Evolutionary conservation across 148 eudicot genomes (phyloP).

Genomic region (Camellia granthamiana): DNA sequence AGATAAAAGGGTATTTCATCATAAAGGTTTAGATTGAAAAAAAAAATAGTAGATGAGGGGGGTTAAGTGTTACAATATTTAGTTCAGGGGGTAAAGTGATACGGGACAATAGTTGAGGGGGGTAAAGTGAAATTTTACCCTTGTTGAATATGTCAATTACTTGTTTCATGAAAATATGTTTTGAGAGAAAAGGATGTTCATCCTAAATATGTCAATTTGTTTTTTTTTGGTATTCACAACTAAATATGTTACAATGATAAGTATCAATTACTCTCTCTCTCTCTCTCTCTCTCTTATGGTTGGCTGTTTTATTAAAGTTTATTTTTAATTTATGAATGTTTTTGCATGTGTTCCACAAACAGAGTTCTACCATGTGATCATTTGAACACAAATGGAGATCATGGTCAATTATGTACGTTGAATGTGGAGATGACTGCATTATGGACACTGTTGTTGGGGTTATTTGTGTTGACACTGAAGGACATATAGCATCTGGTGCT

Average conservation of each 20-base stretch:
- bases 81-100: too few relatives aligned
- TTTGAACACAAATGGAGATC: slow-evolving; percentile 26
- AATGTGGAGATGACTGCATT: slow-evolving; percentile 45
- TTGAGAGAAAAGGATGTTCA: too few relatives aligned
- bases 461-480: slow-evolving; percentile 75
- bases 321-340: not conserved
- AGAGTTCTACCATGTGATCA: slow-evolving; percentile 30
- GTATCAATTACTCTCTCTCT: too few relatives aligned
- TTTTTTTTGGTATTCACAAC: too few relatives aligned
- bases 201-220: too few relatives aligned
- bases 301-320: not conserved
- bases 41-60: too few relatives aligned
- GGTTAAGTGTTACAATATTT: too few relatives aligned
- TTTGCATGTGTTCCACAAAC: slow-evolving; percentile 18
- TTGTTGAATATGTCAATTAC: not conserved
- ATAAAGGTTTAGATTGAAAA: too few relatives aligned
- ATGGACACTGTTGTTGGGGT: slow-evolving; percentile 97
- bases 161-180: not conserved
- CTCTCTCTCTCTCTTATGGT: not conserved
- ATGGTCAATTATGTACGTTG: slow-evolving; percentile 20
- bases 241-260: too few relatives aligned
- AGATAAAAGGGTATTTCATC: too few relatives aligned
- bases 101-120: too few relatives aligned
- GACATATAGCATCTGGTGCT: slow-evolving; percentile 83
- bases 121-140: too few relatives aligned